Evolutionary conservation across 345 rosid species (phyloP).

Genomic region (Salix viminalis): DNA sequence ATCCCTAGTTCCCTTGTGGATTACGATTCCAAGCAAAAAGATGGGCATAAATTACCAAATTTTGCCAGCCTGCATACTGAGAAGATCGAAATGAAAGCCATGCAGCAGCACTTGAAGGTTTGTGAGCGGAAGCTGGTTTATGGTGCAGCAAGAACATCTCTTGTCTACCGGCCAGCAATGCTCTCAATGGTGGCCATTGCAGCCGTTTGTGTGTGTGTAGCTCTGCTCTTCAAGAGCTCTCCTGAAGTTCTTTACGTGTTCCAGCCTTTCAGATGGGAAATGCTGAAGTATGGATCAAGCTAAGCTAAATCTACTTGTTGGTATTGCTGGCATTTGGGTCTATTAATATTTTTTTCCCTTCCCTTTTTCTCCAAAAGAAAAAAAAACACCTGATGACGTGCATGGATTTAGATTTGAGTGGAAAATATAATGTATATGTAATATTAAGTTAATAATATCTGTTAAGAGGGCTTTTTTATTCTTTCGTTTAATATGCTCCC

Average conservation of each 20-base stretch:
- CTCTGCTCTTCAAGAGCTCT: constrained; percentile 88
- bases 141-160: constrained; percentile 46
- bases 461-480: no score
- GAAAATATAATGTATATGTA: not conserved
- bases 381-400: not conserved
- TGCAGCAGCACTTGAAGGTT: constrained; percentile 49
- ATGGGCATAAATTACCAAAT: not conserved
- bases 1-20: constrained; percentile 30
- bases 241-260: constrained; percentile 88
- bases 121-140: constrained; percentile 59
- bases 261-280: constrained; percentile 98
- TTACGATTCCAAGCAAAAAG: constrained; percentile 34
- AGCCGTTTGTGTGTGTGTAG: constrained; percentile 93
- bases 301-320: constrained; percentile 17
- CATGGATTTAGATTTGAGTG: constrained; percentile 11
- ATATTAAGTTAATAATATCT: not conserved
- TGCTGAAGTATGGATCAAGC: constrained; percentile 76
- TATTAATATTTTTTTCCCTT: not conserved
- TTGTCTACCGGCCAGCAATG: constrained; percentile 91
- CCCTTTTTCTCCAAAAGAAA: not conserved
- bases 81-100: constrained; percentile 23
- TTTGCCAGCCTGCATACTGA: constrained; percentile 52
- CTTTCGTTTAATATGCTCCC: no score
- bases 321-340: not conserved
- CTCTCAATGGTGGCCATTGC: constrained; percentile 96